These are phyloP conservation scores for Clitopilus hobsonii DNA, from an alignment of 768 basidiomycete species.

Conservation along the genomic window DNA sequence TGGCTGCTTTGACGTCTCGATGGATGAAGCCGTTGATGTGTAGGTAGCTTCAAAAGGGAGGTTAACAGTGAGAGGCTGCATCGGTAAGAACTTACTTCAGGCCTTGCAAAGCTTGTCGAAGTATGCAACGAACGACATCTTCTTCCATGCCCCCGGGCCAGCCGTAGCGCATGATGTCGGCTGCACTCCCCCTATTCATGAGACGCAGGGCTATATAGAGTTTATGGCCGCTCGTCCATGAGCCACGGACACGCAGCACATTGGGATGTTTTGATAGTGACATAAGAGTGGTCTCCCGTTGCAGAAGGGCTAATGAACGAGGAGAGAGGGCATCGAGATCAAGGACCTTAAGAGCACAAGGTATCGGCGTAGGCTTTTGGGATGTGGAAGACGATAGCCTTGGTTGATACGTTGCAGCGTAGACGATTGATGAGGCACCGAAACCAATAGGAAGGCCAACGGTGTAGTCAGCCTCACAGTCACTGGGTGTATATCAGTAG, in stretches of 20 bases:
- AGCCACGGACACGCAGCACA: constrained; percentile 85
- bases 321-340: constrained; percentile 79
- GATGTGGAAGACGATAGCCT: constrained; percentile 6
- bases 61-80: constrained; percentile 2
- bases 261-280: constrained; percentile 92
- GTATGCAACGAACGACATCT: constrained; percentile 78
- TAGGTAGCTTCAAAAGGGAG: constrained; percentile 52
- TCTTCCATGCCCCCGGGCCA: constrained; percentile 92
- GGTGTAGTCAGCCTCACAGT: constrained; percentile 65
- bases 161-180: constrained; percentile 79
- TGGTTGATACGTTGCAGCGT: constrained; percentile 65
- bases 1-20: constrained; percentile 91
- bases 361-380: constrained; percentile 29
- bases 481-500: constrained; percentile 28
- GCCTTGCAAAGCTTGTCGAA: constrained; percentile 85
- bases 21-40: constrained; percentile 90
- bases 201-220: constrained; percentile 83
- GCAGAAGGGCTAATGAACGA: constrained; percentile 64
- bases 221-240: constrained; percentile 82
- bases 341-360: constrained; percentile 85
- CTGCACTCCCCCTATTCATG: constrained; percentile 85
- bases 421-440: constrained; percentile 90
- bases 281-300: constrained; percentile 88
- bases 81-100: constrained; percentile 53
- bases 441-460: constrained; percentile 80